These are phyloP conservation scores for Funneliformis mosseae DNA, from an alignment of 192 early-diverging fungal species.

Conservation along the genomic window DNA sequence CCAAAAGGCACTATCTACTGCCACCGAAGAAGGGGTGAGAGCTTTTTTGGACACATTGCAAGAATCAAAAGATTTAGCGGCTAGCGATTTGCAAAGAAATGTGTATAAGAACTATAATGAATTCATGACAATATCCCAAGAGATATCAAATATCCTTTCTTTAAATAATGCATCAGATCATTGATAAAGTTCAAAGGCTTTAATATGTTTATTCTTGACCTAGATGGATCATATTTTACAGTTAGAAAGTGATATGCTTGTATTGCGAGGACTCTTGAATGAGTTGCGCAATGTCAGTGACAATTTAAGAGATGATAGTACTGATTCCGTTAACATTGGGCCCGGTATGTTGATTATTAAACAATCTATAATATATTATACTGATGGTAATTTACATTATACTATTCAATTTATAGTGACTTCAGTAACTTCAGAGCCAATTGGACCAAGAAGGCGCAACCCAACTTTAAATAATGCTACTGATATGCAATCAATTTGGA, in stretches of 20 bases:
- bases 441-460: conserved; percentile 37
- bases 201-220: conserved; percentile 12
- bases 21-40: conserved; percentile 61
- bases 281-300: conserved; percentile 62
- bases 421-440: conserved; percentile 48
- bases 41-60: conserved; percentile 56
- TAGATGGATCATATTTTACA: conserved; percentile 32
- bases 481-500: conserved; percentile 56
- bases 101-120: conserved; percentile 84
- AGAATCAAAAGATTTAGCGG: conserved; percentile 69
- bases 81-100: conserved; percentile 75
- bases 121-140: conserved; percentile 85
- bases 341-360: conserved; percentile 26
- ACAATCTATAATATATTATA: neutral
- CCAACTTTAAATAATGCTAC: conserved; percentile 37
- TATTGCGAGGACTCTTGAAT: conserved; percentile 65
- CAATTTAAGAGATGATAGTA: conserved; percentile 49
- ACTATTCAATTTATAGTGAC: conserved; percentile 32
- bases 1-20: conserved; percentile 50
- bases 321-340: conserved; percentile 38
- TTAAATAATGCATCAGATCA: neutral
- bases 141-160: conserved; percentile 61
- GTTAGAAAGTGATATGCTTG: conserved; percentile 77
- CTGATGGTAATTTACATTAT: neutral
- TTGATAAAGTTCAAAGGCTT: neutral